These are phyloP conservation scores for Tetrahymena borealis DNA, from an alignment of 73 alveolate species.

Conservation along the genomic window DNA sequence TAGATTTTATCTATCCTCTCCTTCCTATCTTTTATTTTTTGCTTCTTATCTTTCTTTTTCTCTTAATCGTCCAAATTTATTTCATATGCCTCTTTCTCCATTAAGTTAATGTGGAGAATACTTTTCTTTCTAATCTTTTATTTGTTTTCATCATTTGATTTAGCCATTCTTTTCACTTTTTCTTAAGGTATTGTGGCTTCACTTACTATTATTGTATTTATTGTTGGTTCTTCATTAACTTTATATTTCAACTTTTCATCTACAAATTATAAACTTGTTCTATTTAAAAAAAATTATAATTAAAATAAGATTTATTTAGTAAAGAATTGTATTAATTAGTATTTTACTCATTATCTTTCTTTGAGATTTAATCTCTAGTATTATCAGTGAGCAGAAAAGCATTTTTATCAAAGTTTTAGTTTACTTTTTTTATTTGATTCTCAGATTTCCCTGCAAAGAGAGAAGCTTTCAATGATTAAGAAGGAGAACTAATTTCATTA, in stretches of 20 bases:
- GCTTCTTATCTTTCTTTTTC: neutral
- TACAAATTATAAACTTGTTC: neutral
- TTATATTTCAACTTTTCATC: neutral
- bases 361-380: neutral
- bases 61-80: neutral
- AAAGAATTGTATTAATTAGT: neutral
- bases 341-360: neutral
- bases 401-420: neutral
- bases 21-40: neutral
- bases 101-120: neutral
- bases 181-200: neutral
- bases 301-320: neutral
- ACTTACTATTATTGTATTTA: neutral
- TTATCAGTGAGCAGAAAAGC: neutral
- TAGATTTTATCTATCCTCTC: neutral
- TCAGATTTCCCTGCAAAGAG: neutral
- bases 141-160: neutral
- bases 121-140: neutral
- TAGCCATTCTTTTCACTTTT: neutral
- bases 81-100: neutral
- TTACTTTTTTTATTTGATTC: neutral
- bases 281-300: neutral
- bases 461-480: neutral
- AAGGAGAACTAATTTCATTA: neutral
- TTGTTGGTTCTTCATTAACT: neutral